Base-by-base conservation (phyloP, 176 grass and related monocot species). In the Metroxylon sagu region DNA sequence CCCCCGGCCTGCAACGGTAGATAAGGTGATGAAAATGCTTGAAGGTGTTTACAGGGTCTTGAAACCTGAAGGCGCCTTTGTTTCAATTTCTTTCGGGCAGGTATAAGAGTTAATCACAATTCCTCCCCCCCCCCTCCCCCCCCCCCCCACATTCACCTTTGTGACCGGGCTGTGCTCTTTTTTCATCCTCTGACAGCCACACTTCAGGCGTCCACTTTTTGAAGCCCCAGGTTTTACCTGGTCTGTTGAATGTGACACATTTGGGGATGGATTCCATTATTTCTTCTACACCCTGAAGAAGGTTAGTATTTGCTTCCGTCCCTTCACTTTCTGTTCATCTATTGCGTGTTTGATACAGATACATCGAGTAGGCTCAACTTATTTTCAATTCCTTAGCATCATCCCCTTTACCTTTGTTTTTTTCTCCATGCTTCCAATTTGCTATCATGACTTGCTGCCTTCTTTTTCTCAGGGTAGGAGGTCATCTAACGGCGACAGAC, bases 31-130 rank as follows among this genome's bases (percentile, higher is more conserved):
- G 76, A 92, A 92, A 77, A 85, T 91, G 87, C 93, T 98, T 75
- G 76, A 85, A 78, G 63, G 67, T 4, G 79, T 92, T 67, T 84
- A 98, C 64, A 85, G 60, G 62, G 93, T 88, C 53, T 71, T 98
- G 76, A 98, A 91, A 70, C 79, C 80, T 59, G 79, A 76, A 57
- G 87, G 81, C 43, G 35, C 67, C 49, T 98, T 91, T 75, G 67
- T 92, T 75, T 88, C 93, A 52, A 83, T 98, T 50, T 54, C 87
- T 52, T 98, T 98, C 54, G 93, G 84, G 69, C 93, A 98, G 93
- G 87, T 43, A 43, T 14, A 3, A 0, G 6, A 43, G 10, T 10
- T 12, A 43, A 43, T 43, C 8, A 12, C 10, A 43, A 43, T 12
- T 5, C 28, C 28, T 4, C n/a, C n/a, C n/a, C n/a, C n/a, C n/a